These are phyloP conservation scores for Acer negundo DNA, from an alignment of 345 rosid species.

Conservation along the genomic window DNA sequence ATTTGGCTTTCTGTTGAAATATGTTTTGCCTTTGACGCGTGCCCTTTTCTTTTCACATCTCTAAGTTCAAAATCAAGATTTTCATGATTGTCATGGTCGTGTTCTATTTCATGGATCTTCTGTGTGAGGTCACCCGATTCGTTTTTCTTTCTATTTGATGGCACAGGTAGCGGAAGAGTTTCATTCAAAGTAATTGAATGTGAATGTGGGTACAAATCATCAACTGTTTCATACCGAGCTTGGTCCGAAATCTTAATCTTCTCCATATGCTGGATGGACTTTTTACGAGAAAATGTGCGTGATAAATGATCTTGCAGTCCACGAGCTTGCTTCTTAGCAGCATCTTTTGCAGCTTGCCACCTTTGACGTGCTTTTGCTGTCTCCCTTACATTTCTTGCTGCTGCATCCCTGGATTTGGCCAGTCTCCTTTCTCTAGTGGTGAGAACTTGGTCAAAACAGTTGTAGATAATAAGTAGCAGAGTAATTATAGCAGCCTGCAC, in stretches of 20 bases:
- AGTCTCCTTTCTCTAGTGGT: conserved; percentile 70
- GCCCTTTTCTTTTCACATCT: conserved; percentile 39
- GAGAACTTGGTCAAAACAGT: conserved; percentile 87
- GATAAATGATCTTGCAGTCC: conserved; percentile 68
- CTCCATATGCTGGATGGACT: conserved; percentile 29
- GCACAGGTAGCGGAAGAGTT: conserved; percentile 23
- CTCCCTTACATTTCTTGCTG: conserved; percentile 68
- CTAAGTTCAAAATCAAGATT: conserved; percentile 28
- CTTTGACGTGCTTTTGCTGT: conserved; percentile 72
- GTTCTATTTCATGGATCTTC: conserved; percentile 49
- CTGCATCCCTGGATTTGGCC: conserved; percentile 87
- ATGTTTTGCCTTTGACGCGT: conserved; percentile 38
- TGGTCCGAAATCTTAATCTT: conserved; percentile 44
- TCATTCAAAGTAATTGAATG: conserved; percentile 32
- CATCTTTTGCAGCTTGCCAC: conserved; percentile 77
- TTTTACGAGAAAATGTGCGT: conserved; percentile 60
- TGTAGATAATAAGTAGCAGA: conserved; percentile 77
- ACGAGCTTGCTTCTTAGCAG: conserved; percentile 68
- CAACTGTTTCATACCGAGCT: conserved; percentile 37
- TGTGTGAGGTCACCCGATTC: conserved; percentile 35
- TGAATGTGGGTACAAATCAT: conserved; percentile 39
- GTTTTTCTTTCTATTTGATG: conserved; percentile 38
- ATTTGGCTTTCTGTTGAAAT: conserved; percentile 66
- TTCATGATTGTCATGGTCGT: conserved; percentile 33
- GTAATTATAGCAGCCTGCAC: conserved; percentile 74